Evolutionary conservation across 208 protist genomes (phyloP).

Genomic region (Crithidia sp.): DNA sequence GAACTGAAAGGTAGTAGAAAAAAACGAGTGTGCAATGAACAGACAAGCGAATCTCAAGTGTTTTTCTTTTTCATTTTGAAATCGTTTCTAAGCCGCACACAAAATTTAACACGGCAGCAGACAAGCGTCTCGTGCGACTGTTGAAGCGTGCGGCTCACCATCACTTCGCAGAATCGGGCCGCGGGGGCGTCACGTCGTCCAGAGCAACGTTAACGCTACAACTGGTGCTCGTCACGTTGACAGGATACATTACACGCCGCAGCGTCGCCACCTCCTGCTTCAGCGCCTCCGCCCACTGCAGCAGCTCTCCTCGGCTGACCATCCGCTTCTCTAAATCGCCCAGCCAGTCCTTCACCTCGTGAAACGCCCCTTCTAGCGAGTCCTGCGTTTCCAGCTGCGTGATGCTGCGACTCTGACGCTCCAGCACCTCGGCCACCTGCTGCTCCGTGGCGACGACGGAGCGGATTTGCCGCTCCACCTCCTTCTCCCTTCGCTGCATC

Average conservation of each 20-base stretch:
- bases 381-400: slow-evolving; percentile 43
- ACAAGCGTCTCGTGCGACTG: too few species aligned
- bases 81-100: too few species aligned
- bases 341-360: slow-evolving; percentile 88
- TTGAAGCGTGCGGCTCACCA: too few species aligned
- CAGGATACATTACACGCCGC: slow-evolving; percentile 4
- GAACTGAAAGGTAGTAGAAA: too few species aligned
- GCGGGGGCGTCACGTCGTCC: not conserved
- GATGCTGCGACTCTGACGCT: slow-evolving; percentile 44
- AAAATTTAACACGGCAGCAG: too few species aligned
- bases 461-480: slow-evolving; percentile 21
- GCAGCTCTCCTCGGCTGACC: slow-evolving; percentile 63
- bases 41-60: too few species aligned
- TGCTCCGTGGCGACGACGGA: slow-evolving; percentile 15
- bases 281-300: slow-evolving; percentile 50
- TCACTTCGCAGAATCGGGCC: too few species aligned
- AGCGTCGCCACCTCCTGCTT: slow-evolving; percentile 47
- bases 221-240: not conserved
- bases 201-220: not conserved
- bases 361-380: slow-evolving; percentile 61
- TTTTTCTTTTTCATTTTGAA: too few species aligned
- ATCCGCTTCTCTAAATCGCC: slow-evolving; percentile 71
- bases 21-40: too few species aligned
- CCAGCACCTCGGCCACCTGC: slow-evolving; percentile 21
- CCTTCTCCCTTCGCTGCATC: slow-evolving; percentile 11